Evolutionary conservation across 179 eudicot species (phyloP), one percentile per base, ranked within the genome.

Genomic region (Amaranthus tricolor): DNA sequence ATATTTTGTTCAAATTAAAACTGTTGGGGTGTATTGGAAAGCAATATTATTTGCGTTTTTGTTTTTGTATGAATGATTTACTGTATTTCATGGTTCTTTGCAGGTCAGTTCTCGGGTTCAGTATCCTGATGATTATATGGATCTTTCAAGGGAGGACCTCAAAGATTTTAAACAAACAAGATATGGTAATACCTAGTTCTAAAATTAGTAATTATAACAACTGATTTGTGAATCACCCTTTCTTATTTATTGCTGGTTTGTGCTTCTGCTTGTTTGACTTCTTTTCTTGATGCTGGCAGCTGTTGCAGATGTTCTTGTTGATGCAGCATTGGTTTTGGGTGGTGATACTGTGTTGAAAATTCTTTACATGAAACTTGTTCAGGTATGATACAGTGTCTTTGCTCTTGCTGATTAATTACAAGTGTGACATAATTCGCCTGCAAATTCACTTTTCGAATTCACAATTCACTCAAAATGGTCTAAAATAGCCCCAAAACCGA

Each of bases 251-350:
- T 55, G 52, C 17, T 40, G 65, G 55, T 45, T 44, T 44, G 44
- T 52, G 45, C 57, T 24, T 50, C 43, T 76, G 58, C 66, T 71
- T 64, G 72, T 72, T 47, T 82, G 66, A 75, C 66, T 40, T 31
- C 58, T 59, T 63, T 52, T 74, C 56, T 75, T 78, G 48, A 71
- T 82, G 74, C 76, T 84, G 79, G 74, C 82, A 95, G 99, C 96
- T 85, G 97, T 95, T 73, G 99, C 96, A 73, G 99, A 95, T 85
- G 97, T 95, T 78, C 90, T 95, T 61, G 87, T 93, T 84, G 99
- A 95, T 85, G 97, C 98, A 51, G 98, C 99, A 50, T 76, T 93
- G 77, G 94, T 95, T 76, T 81, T 95, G 75, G 98, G 99, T 54
- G 99, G 99, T 76, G 98, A 93, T 78, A 77, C 83, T 40, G 85